These are phyloP conservation scores for Globisporangium paddicum DNA, from an alignment of 352 stramenopile genomes.

Conservation along the genomic window DNA sequence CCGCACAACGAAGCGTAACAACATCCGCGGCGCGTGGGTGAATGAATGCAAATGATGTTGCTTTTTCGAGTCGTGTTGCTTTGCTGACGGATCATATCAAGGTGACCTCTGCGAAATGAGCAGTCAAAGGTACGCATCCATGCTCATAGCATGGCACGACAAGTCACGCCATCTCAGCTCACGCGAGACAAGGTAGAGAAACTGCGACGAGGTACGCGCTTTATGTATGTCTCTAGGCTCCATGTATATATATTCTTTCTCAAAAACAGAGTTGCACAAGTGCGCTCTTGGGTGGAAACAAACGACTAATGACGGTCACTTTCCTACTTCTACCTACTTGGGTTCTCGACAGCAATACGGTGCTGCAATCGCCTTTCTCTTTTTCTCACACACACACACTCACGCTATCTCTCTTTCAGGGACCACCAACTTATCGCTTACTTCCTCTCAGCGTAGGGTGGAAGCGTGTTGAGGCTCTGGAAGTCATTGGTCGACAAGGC, in stretches of 20 bases:
- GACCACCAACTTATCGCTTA: not conserved
- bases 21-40: not conserved
- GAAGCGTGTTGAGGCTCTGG: slow-evolving; percentile 14
- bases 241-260: not conserved
- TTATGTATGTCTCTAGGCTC: not conserved
- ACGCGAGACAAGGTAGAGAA: too few species aligned
- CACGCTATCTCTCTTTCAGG: not conserved
- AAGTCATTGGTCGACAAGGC: slow-evolving; percentile 65
- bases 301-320: not conserved
- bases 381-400: not conserved
- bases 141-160: too few species aligned
- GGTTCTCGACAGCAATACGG: not conserved
- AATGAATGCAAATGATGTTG: not conserved
- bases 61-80: not conserved
- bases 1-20: slow-evolving; percentile 21
- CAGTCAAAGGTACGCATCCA: too few species aligned
- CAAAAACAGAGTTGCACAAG: not conserved
- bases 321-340: not conserved
- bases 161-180: too few species aligned
- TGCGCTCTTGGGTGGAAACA: not conserved
- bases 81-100: not conserved
- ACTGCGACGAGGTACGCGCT: not conserved
- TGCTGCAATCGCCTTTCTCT: not conserved
- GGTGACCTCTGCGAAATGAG: too few species aligned
- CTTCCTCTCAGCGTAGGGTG: slow-evolving; percentile 7